phyloP scores from a whole-genome alignment of 495 filamentous ascomycete species.

The Penicillium bovifimosum region DNA sequence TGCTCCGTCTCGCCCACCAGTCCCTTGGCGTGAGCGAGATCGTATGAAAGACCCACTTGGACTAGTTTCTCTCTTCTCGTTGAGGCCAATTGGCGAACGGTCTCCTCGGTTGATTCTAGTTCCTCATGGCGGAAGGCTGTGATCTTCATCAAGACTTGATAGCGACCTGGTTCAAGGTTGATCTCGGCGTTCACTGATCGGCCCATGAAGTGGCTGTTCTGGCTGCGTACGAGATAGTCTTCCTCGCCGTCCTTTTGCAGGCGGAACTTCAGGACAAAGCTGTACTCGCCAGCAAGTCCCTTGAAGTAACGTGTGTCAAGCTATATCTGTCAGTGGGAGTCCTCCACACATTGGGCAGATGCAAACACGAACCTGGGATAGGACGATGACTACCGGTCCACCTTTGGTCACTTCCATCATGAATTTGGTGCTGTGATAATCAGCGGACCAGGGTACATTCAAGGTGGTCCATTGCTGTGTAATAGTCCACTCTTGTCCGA shows the following conservation, averaged over 20 bases:
- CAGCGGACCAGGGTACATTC: conserved; percentile 76
- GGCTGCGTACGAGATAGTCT: conserved; percentile 80
- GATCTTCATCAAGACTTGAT: conserved; percentile 73
- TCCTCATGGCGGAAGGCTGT: conserved; percentile 55
- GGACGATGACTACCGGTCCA: conserved; percentile 69
- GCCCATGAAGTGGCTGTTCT: conserved; percentile 61
- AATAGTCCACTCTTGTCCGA: conserved; percentile 76
- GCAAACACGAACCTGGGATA: conserved; percentile 53
- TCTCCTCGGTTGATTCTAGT: conserved; percentile 57
- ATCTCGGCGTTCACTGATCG: conserved; percentile 81
- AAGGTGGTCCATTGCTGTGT: conserved; percentile 81
- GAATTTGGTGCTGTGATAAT: conserved; percentile 83
- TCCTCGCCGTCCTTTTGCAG: conserved; percentile 74
- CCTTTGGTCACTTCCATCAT: conserved; percentile 58
- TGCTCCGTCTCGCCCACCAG: conserved; percentile 59
- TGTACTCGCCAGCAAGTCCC: conserved; percentile 78
- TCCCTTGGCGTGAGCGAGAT: conserved; percentile 77
- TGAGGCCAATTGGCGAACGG: conserved; percentile 57
- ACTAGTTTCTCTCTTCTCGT: conserved; percentile 73
- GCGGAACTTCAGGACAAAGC: conserved; percentile 72
- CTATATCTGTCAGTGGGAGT: conserved; percentile 19
- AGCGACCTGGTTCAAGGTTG: conserved; percentile 74
- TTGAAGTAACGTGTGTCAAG: conserved; percentile 82
- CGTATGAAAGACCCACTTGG: conserved; percentile 74
- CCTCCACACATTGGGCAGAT: neutral